Evolutionary conservation across 805 yeast genomes (phyloP), one percentile per base, ranked within the genome.

Genomic region (Yarrowia osloensis): DNA sequence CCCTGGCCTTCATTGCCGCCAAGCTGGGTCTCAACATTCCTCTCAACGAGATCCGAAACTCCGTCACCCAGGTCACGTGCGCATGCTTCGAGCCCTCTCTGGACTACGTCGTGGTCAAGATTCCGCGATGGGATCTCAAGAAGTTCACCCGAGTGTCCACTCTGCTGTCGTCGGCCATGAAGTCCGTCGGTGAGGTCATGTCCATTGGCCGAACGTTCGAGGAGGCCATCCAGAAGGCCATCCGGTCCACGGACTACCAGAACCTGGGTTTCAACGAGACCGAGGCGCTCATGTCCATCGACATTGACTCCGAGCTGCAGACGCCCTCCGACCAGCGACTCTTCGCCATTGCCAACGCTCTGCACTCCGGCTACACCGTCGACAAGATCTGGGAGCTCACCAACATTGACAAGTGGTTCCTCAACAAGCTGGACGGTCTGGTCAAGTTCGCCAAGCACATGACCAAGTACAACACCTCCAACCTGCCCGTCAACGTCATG

Each of bases 141-240:
- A 94, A 94, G 81, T 94, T 94, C 81, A 90, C 94, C 69, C 85
- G 97, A 77, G 98, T 94, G 42, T 89, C 96, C 22, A 88, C 90
- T 65, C 83, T 87, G 77, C 85, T 94, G 73, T 89, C 95, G 11
- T 92, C 98, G 1, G 87, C 97, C 33, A 94, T 94, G 99, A 94
- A 94, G 81, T 92, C 98, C 70, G 98, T 94, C 71, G 99, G 99
- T 82, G 99, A 94, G 79, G 98, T 95, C 65, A 94, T 94, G 99
- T 85, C 94, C 72, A 91, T 94, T 75, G 99, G 99, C 75, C 85
- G 99, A 78, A 94, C 96, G 29, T 94, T 94, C 72, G 99, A 94
- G 80, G 99, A 94, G 78, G 97, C 98, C 11, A 90, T 94, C 71
- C 99, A 95, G 79, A 94, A 94, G 81, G 99, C 98, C 68, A 92